Evolutionary conservation across 768 basidiomycete genomes (phyloP).

Genomic region (Rhodosporidiobolus sp.): DNA sequence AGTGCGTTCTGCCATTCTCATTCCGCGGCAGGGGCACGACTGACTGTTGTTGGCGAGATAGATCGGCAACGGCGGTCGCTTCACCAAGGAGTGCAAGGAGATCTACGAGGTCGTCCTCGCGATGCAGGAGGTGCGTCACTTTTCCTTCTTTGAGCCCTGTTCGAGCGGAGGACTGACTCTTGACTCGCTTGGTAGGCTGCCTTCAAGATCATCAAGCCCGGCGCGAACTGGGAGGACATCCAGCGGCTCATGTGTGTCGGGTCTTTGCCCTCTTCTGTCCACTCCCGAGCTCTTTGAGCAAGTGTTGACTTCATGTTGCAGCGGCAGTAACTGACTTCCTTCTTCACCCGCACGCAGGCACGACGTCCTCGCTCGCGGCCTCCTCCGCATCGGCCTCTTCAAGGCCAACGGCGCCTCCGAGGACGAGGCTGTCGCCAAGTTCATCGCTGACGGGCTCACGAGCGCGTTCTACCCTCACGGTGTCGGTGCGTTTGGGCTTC

Average conservation of each 20-base stretch:
- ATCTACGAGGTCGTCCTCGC: constrained; percentile 83
- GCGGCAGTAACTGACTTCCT: no score
- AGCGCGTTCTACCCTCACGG: constrained; percentile 94
- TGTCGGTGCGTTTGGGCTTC: constrained; percentile 46
- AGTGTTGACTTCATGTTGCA: no score
- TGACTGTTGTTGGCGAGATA: constrained; percentile 54
- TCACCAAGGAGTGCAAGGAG: constrained; percentile 70
- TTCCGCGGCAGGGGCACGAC: no score
- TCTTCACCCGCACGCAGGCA: constrained; percentile 52
- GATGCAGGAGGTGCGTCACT: constrained; percentile 72
- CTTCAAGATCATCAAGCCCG: constrained; percentile 66
- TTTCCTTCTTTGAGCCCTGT: not conserved
- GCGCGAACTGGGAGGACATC: constrained; percentile 83
- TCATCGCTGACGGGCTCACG: constrained; percentile 72
- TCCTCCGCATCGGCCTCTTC: constrained; percentile 82
- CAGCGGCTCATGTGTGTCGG: constrained; percentile 62
- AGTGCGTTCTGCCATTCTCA: constrained; percentile 13
- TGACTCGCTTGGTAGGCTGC: constrained; percentile 55
- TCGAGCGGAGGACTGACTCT: not conserved
- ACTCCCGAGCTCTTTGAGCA: no score
- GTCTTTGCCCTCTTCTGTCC: not conserved
- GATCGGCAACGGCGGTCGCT: constrained; percentile 89
- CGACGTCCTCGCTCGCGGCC: constrained; percentile 71
- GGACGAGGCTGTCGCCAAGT: constrained; percentile 46
- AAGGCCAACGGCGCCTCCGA: constrained; percentile 55